Conservation (phyloP, 441 rosid genomes). For the Omphalea diandra region DNA sequence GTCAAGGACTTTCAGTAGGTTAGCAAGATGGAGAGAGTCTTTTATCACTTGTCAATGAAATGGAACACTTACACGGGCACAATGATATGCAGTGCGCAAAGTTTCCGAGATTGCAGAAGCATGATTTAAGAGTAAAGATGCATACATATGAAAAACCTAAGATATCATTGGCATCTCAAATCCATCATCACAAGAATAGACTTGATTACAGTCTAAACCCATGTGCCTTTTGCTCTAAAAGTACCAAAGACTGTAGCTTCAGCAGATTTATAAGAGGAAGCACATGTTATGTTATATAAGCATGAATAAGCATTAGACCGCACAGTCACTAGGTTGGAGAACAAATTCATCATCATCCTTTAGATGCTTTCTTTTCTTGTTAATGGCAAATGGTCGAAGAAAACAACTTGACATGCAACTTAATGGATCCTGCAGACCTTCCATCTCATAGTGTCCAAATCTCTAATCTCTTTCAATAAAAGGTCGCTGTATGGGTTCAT, state of each 20-base stretch:
- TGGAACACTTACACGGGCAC: too few relatives aligned
- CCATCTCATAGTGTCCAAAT: slow-evolving; percentile 95
- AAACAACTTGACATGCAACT: slow-evolving; percentile 57
- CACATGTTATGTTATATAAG: not conserved
- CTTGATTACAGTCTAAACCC: too few relatives aligned
- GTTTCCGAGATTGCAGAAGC: too few relatives aligned
- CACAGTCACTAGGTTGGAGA: slow-evolving; percentile 42
- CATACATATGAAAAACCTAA: too few relatives aligned
- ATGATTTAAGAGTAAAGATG: too few relatives aligned
- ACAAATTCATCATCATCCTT: slow-evolving; percentile 41
- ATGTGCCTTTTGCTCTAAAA: not conserved
- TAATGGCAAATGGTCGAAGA: slow-evolving; percentile 41
- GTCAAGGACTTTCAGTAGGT: too few relatives aligned
- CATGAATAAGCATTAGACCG: slow-evolving; percentile 22
- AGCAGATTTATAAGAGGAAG: not conserved
- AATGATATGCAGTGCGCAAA: too few relatives aligned
- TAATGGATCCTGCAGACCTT: slow-evolving; percentile 90
- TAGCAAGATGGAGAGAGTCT: too few relatives aligned
- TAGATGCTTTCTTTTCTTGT: slow-evolving; percentile 40
- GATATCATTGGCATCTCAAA: too few relatives aligned
- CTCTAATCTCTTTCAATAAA: slow-evolving; percentile 80
- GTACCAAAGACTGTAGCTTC: not conserved
- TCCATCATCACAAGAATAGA: too few relatives aligned
- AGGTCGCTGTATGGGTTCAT: slow-evolving; percentile 62
- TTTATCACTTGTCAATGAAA: too few relatives aligned